Conservation (phyloP, 2,329 filamentous ascomycete genomes). For the Epichloe amarillans region DNA sequence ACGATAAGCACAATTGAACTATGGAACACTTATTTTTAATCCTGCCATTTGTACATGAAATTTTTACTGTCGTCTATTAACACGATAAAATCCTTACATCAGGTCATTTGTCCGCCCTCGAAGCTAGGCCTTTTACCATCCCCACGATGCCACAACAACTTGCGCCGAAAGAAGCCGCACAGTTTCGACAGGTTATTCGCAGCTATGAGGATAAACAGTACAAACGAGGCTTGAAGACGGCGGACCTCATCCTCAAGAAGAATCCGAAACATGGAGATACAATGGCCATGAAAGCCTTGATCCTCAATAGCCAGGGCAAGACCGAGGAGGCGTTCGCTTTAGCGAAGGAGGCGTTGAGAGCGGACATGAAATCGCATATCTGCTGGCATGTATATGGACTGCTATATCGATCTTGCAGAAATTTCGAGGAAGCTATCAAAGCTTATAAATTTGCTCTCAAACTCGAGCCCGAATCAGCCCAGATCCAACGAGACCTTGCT, state of each 20-base stretch:
- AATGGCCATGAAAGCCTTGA: slow-evolving; percentile 96
- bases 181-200: slow-evolving; percentile 90
- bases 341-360: slow-evolving; percentile 81
- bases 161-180: slow-evolving; percentile 76
- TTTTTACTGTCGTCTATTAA: neutral
- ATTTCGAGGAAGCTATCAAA: slow-evolving; percentile 98
- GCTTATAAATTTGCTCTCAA: slow-evolving; percentile 93
- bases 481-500: slow-evolving; percentile 89
- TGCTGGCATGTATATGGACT: slow-evolving; percentile 99
- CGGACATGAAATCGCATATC: slow-evolving; percentile 98
- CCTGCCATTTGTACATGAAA: neutral
- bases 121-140: neutral
- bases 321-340: slow-evolving; percentile 87
- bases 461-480: slow-evolving; percentile 84
- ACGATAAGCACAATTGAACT: neutral
- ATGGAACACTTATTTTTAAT: neutral
- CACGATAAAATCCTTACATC: neutral
- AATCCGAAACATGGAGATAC: slow-evolving; percentile 95
- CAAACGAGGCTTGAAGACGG: slow-evolving; percentile 84
- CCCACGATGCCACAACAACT: slow-evolving; percentile 56
- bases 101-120: neutral
- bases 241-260: slow-evolving; percentile 93
- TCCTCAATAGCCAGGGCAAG: slow-evolving; percentile 85
- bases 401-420: slow-evolving; percentile 85
- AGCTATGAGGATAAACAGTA: slow-evolving; percentile 98